Base-by-base conservation (phyloP, 345 rosid genomes). In the Rhizophora apiculata region DNA sequence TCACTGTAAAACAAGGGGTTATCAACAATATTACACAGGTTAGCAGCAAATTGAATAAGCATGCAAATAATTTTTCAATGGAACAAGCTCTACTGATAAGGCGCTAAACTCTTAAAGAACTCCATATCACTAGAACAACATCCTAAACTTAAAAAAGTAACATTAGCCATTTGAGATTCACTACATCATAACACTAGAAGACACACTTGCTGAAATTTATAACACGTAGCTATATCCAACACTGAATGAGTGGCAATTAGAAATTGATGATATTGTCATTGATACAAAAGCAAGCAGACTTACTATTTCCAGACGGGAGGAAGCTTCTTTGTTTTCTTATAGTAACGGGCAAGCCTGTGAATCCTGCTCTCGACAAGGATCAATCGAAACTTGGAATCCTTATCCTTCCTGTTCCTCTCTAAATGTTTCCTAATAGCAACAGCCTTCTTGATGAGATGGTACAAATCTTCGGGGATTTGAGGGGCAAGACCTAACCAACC, bases 341-440 rank as follows among this genome's bases (percentile, higher is more conserved):
- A 93, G 67, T 90, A 90, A 51, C 96, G 93, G 52, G 98, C 97
- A 65, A 89, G 96, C 26, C 93, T 86, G 74, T 93, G 97, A 69
- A 87, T 93, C 78, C 98, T 89, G 84, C 97, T 93, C 79, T 93
- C 97, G 0, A 89, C 98, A 70, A 93, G 82, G 81, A 89, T 93
- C 89, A 93, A 64, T 78, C 98, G 85, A 55, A 93, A 93, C 68
- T 90, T 87, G 67, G 98, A 93, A 49, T 93, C 98, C 70, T 93
- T 90, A 76, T 93, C 98, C 80, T 93, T 93, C 80, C 98, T 77
- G 87, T 90, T 93, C 87, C 98, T 93, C 86, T 93, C 97, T 77
- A 93, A 82, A 76, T 93, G 98, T 88, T 93, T 90, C 56, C 96
- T 77, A 64, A 93, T 89, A 10, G 98, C 94, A 62, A 93, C 98